Percentiles rank a stretch among this genome's conserved stretches.
Evolutionary conservation across 305 asterid genomes (phyloP).

Genomic region (Solanum hybrid): DNA sequence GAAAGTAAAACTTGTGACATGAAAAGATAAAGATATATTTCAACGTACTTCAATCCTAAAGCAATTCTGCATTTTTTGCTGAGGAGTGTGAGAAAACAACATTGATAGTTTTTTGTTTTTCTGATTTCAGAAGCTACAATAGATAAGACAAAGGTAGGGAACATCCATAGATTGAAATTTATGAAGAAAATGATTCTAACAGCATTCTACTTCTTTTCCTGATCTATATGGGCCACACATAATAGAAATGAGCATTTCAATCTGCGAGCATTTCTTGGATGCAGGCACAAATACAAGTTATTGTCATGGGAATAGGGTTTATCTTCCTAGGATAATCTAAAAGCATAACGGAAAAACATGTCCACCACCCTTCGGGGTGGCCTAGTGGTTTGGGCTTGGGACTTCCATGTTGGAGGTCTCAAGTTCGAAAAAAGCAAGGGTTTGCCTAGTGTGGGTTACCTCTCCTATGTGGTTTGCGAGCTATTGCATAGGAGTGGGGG

Average conservation of each 20-base stretch:
- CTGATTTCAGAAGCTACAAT: not conserved
- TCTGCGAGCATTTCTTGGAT: not conserved
- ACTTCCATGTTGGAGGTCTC: too few species aligned
- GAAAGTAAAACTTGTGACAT: not conserved
- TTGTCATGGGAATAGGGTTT: not conserved
- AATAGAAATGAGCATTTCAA: not conserved
- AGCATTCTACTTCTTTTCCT: not conserved
- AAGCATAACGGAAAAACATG: not conserved
- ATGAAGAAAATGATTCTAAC: not conserved
- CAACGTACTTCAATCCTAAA: not conserved
- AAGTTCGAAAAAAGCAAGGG: too few species aligned
- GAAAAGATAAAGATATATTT: not conserved
- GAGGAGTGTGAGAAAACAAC: not conserved
- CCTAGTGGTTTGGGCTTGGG: too few species aligned
- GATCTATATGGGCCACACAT: not conserved
- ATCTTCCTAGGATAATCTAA: not conserved
- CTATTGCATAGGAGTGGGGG: too few species aligned
- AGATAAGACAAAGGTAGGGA: not conserved
- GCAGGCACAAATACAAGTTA: not conserved
- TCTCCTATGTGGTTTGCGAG: too few species aligned
- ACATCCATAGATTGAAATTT: not conserved
- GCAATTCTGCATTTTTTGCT: not conserved
- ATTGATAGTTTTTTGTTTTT: not conserved
- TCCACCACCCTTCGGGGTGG: not conserved
- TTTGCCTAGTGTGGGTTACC: too few species aligned